Percentiles rank a stretch among this genome's conserved stretches.
These are phyloP conservation scores for Carex pumila DNA, from an alignment of 176 grass and related monocot species.

Conservation along the genomic window DNA sequence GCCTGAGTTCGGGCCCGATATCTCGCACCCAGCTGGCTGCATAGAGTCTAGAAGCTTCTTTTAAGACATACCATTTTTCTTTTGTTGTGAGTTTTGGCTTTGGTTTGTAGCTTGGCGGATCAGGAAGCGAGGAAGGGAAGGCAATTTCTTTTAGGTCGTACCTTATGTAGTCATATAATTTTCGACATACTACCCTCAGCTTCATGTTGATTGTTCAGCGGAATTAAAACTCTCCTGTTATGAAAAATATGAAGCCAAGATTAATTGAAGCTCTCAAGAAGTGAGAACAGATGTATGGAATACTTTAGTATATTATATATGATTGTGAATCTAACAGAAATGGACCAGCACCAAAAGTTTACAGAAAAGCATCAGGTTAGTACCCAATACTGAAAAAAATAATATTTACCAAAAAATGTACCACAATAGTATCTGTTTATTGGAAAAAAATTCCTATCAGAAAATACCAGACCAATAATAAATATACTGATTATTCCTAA, in stretches of 20 bases:
- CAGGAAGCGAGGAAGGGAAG: constrained; percentile 56
- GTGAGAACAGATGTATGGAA: neutral
- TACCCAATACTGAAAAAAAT: neutral
- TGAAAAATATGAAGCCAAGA: neutral
- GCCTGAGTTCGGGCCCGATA: constrained; percentile 29
- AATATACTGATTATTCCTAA: neutral
- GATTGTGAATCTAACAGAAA: neutral
- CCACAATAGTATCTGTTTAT: neutral
- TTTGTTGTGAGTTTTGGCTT: constrained; percentile 32
- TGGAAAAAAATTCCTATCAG: neutral
- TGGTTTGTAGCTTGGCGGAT: constrained; percentile 43
- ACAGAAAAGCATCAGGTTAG: neutral
- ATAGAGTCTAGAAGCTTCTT: constrained; percentile 61
- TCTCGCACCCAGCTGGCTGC: constrained; percentile 32
- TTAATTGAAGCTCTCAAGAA: neutral
- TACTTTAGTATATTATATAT: neutral
- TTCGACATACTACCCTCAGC: constrained; percentile 45
- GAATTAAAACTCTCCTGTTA: neutral
- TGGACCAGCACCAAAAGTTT: neutral
- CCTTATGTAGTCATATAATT: constrained; percentile 46
- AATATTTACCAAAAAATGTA: neutral
- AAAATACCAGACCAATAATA: neutral
- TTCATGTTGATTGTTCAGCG: constrained; percentile 31
- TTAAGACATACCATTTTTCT: constrained; percentile 46
- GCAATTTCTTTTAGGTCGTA: constrained; percentile 74